phyloP scores from a whole-genome alignment of 805 yeast species.

The Kodamaea laetipori region DNA sequence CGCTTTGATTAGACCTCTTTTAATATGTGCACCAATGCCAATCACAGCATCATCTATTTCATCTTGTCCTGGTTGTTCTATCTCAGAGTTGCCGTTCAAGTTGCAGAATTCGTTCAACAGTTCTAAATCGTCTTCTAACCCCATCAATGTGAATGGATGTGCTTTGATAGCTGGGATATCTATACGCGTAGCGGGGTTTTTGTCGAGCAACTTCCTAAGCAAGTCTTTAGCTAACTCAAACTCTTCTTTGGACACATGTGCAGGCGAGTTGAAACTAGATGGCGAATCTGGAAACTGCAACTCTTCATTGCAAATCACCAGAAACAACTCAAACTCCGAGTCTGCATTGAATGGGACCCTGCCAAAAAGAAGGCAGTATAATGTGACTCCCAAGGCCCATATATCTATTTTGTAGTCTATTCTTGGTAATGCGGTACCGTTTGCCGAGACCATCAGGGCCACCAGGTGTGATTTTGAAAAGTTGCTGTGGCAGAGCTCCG shows the following conservation, averaged over 20 bases:
- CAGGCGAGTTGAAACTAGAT: slow-evolving; percentile 39
- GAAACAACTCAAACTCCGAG: slow-evolving; percentile 82
- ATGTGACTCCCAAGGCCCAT: slow-evolving; percentile 96
- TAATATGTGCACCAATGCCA: slow-evolving; percentile 74
- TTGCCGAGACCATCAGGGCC: slow-evolving; percentile 5
- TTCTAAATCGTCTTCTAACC: slow-evolving; percentile 38
- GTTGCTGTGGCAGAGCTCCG: slow-evolving; percentile 74
- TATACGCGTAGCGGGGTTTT: slow-evolving; percentile 68
- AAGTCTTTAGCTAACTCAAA: slow-evolving; percentile 57
- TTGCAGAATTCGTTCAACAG: slow-evolving; percentile 38
- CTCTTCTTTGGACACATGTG: slow-evolving; percentile 45
- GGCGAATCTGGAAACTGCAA: slow-evolving; percentile 55
- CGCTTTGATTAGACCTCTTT: slow-evolving; percentile 50
- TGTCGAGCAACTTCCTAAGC: slow-evolving; percentile 59
- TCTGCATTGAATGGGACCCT: slow-evolving; percentile 86
- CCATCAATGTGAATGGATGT: slow-evolving; percentile 65
- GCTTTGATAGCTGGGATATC: slow-evolving; percentile 70
- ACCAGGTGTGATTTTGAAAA: slow-evolving; percentile 22
- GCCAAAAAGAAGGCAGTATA: slow-evolving; percentile 87
- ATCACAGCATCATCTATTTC: slow-evolving; percentile 63
- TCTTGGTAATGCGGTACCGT: slow-evolving; percentile 34
- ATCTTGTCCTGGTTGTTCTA: slow-evolving; percentile 1
- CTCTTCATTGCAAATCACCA: slow-evolving; percentile 68
- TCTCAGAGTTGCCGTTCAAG: slow-evolving; percentile 26
- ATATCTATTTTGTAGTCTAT: slow-evolving; percentile 86